Conservation (phyloP, 306 rosid genomes). For the Lagenaria siceraria region DNA sequence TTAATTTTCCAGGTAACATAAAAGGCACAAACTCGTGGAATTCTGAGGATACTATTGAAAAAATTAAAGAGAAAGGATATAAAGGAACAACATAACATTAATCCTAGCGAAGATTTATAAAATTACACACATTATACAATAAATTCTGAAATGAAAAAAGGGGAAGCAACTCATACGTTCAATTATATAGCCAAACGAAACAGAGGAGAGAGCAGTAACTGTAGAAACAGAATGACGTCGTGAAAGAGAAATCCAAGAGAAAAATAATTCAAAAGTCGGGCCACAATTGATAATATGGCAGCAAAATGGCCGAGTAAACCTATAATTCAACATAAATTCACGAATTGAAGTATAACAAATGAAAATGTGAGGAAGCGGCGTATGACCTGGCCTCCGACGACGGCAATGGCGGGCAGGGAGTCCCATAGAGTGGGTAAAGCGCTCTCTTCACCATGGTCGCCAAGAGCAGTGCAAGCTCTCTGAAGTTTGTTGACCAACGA, state of each 20-base stretch:
- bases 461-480: constrained; percentile 86
- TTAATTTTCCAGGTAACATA: background rate
- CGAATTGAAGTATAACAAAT: background rate
- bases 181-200: background rate
- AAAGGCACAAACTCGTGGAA: background rate
- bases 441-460: constrained; percentile 87
- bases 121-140: background rate
- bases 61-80: background rate
- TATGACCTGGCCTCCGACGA: constrained; percentile 86
- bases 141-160: background rate
- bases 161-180: background rate
- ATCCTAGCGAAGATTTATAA: background rate
- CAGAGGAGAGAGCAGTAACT: background rate
- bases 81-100: background rate
- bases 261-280: background rate
- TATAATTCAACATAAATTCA: background rate
- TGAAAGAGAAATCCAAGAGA: background rate
- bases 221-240: background rate
- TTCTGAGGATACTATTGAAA: background rate
- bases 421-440: constrained; percentile 83
- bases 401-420: constrained; percentile 87
- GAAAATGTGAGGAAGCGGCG: background rate
- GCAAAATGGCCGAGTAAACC: background rate
- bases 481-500: constrained; percentile 81
- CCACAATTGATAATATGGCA: background rate